Percentiles rank a stretch among this genome's conserved stretches.
phyloP scores from a whole-genome alignment of 495 filamentous ascomycete species.

The Penicillium desertorum region DNA sequence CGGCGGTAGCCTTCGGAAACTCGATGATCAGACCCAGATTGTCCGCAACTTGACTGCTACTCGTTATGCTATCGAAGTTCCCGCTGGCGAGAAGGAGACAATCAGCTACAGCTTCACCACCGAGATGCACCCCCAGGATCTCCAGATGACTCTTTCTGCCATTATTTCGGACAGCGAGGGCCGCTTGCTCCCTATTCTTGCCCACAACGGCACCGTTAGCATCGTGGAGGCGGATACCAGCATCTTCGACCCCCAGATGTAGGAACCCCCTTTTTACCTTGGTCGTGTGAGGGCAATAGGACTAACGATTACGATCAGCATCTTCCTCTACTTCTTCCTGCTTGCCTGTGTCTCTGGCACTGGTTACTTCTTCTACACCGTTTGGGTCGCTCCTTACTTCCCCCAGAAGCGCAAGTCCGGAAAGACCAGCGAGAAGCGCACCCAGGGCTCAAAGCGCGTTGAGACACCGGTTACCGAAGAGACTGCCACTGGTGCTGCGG shows the following conservation, averaged over 20 bases:
- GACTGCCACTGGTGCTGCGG: slow-evolving; percentile 65
- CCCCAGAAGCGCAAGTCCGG: slow-evolving; percentile 77
- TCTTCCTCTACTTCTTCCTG: slow-evolving; percentile 97
- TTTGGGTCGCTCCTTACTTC: slow-evolving; percentile 95
- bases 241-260: slow-evolving; percentile 97
- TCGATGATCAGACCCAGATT: slow-evolving; percentile 56
- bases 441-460: slow-evolving; percentile 62
- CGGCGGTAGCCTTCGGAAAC: slow-evolving; percentile 71
- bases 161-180: slow-evolving; percentile 65
- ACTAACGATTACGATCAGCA: slow-evolving; percentile 53
- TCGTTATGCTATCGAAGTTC: slow-evolving; percentile 71
- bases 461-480: slow-evolving; percentile 61
- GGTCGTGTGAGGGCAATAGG: slow-evolving; percentile 4
- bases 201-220: slow-evolving; percentile 83
- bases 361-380: slow-evolving; percentile 95
- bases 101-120: slow-evolving; percentile 81
- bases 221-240: slow-evolving; percentile 90
- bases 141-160: slow-evolving; percentile 75
- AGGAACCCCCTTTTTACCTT: slow-evolving; percentile 33
- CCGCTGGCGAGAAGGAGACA: slow-evolving; percentile 71
- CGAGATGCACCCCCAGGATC: slow-evolving; percentile 90
- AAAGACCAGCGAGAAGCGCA: slow-evolving; percentile 62
- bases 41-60: slow-evolving; percentile 82
- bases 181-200: slow-evolving; percentile 69
- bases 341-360: slow-evolving; percentile 71